Evolutionary conservation across 2,329 filamentous ascomycete genomes (phyloP).

Genomic region (Beauveria rudraprayagi): DNA sequence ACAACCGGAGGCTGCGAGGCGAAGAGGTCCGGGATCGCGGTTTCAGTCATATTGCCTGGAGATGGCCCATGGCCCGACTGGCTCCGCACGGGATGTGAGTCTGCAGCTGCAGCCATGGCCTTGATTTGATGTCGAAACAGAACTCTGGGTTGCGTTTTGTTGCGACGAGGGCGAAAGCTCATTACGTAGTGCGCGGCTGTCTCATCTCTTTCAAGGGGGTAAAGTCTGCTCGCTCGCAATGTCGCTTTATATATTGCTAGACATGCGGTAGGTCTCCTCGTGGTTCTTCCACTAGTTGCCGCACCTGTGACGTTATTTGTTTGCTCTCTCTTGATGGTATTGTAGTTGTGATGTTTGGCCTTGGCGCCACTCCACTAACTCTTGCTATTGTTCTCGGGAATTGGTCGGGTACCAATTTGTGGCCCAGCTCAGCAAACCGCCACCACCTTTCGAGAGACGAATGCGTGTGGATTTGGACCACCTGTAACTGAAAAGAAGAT

Average conservation of each 20-base stretch:
- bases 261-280: neutral
- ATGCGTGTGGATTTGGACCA: neutral
- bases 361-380: conserved; percentile 1
- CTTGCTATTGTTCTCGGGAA: conserved; percentile 17
- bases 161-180: conserved; percentile 10
- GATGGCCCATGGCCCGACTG: neutral
- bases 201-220: neutral
- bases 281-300: neutral
- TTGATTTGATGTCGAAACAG: conserved; percentile 8
- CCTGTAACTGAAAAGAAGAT: neutral
- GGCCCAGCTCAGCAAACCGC: neutral
- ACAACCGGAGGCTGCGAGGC: conserved; percentile 50
- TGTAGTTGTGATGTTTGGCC: conserved; percentile 2
- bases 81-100: neutral
- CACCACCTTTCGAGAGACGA: neutral
- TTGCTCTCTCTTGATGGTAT: neutral
- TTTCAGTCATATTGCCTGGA: neutral
- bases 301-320: neutral
- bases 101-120: conserved; percentile 8
- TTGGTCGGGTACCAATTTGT: conserved; percentile 17
- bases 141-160: conserved; percentile 4
- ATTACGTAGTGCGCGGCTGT: conserved; percentile 6
- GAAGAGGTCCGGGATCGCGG: conserved; percentile 46
- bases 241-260: neutral
- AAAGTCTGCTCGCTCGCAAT: neutral